Conservation (phyloP, 306 rosid species). For the Vigna trinervia region DNA sequence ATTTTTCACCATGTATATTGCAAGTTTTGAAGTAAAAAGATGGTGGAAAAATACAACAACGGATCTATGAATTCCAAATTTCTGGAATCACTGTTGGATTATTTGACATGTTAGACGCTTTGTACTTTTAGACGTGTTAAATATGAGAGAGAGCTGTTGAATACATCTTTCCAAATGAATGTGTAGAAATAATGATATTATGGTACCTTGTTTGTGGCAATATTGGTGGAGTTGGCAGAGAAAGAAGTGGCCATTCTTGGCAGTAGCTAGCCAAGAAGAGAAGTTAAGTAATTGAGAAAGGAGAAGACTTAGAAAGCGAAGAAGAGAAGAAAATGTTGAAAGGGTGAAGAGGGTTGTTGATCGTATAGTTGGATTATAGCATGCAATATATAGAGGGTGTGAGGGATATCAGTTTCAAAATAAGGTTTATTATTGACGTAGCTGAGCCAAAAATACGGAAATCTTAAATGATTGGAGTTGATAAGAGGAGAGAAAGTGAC, state of each 20-base stretch:
- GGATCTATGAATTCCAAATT: not conserved
- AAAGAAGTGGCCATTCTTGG: conserved; percentile 47
- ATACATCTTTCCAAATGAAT: not conserved
- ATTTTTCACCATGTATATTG: not conserved
- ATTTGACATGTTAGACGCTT: not conserved
- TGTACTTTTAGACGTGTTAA: not conserved
- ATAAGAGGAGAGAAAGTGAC: conserved; percentile 25
- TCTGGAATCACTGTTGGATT: not conserved
- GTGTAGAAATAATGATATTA: not conserved
- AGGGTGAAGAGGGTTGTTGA: conserved; percentile 43
- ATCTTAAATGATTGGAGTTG: conserved; percentile 37
- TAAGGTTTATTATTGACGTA: conserved; percentile 40
- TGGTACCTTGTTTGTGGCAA: conserved; percentile 45
- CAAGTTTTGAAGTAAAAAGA: conserved; percentile 5
- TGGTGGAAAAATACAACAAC: not conserved
- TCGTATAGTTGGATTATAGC: conserved; percentile 31
- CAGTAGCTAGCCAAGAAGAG: conserved; percentile 11
- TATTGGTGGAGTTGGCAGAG: conserved; percentile 35
- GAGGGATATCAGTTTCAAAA: conserved; percentile 48
- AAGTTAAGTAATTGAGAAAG: not conserved
- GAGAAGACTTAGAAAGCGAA: conserved; percentile 18
- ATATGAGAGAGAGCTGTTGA: not conserved
- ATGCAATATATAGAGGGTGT: conserved; percentile 56
- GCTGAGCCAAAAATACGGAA: conserved; percentile 23
- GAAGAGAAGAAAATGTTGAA: conserved; percentile 21